These are phyloP conservation scores for Fremontodendron californicum DNA, from an alignment of 345 rosid genomes.

Conservation along the genomic window DNA sequence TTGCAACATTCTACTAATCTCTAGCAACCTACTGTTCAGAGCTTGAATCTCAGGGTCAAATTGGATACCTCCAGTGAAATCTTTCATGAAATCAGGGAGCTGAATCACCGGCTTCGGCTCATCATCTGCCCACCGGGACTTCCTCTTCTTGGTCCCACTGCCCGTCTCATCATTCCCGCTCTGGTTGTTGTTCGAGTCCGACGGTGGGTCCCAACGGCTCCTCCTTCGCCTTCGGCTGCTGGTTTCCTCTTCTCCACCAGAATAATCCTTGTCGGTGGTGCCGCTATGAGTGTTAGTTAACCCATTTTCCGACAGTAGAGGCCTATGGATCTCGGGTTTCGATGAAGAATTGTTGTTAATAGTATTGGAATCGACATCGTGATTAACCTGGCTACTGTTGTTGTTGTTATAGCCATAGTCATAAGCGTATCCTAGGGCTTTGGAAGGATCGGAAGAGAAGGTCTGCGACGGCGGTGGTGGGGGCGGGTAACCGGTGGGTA, in stretches of 20 bases:
- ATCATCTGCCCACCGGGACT: constrained; percentile 90
- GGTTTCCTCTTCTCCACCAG: constrained; percentile 91
- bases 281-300: constrained; percentile 55
- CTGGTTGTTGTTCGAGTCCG: constrained; percentile 34
- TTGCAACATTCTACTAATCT: constrained; percentile 78
- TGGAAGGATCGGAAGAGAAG: constrained; percentile 8
- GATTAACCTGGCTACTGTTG: constrained; percentile 5
- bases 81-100: constrained; percentile 91
- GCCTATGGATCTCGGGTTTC: constrained; percentile 31
- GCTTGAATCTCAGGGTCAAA: constrained; percentile 90
- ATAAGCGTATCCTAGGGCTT: neutral
- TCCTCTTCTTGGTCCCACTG: constrained; percentile 63
- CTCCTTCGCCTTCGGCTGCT: constrained; percentile 67
- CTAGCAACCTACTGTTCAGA: constrained; percentile 75
- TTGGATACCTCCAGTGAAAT: constrained; percentile 85
- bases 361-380: neutral
- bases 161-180: constrained; percentile 39
- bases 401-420: constrained; percentile 3
- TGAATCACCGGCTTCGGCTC: constrained; percentile 84
- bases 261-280: constrained; percentile 53
- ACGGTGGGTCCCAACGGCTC: constrained; percentile 86
- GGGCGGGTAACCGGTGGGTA: constrained; percentile 16
- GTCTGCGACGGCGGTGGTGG: constrained; percentile 15
- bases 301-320: constrained; percentile 61
- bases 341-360: constrained; percentile 5